These are phyloP conservation scores for Gnomoniopsis smithogilvyi DNA, from an alignment of 2,329 filamentous ascomycete genomes.

Conservation along the genomic window DNA sequence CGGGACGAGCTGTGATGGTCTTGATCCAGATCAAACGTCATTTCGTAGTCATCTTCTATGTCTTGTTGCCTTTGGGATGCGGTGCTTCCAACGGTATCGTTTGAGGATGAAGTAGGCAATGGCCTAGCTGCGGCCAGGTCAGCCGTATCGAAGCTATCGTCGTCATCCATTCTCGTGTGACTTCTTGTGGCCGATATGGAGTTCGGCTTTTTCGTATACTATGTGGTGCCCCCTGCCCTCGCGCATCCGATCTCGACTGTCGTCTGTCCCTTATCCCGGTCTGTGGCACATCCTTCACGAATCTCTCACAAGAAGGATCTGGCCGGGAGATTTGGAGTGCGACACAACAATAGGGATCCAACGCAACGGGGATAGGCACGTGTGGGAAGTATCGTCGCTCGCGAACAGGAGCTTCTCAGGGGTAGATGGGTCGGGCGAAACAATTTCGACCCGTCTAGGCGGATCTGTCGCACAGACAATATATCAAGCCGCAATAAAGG, in stretches of 20 bases:
- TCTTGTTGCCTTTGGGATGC: background rate
- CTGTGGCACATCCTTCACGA: background rate
- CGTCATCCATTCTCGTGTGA: constrained; percentile 6
- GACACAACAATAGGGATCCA: background rate
- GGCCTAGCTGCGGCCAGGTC: constrained; percentile 12
- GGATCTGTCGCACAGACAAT: background rate
- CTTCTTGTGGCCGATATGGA: background rate
- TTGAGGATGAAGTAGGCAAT: constrained; percentile 12
- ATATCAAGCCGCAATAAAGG: too few species aligned
- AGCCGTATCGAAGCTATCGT: constrained; percentile 3
- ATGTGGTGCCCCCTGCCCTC: background rate
- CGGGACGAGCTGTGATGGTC: constrained; percentile 3
- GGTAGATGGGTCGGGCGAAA: background rate
- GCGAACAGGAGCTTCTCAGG: background rate
- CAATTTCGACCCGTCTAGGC: background rate
- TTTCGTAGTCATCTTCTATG: background rate
- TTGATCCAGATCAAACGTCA: constrained; percentile 2
- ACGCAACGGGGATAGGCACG: too few species aligned
- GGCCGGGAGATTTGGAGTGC: too few species aligned
- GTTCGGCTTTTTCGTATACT: background rate
- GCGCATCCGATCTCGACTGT: background rate
- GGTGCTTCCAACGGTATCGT: constrained; percentile 1
- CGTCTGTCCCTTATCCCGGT: background rate
- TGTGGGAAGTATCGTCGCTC: background rate
- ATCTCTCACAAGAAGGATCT: too few species aligned